Percentiles rank a stretch among this genome's conserved stretches.
These are phyloP conservation scores for Yueomyces sp. DNA, from an alignment of 805 yeast species.

Conservation along the genomic window DNA sequence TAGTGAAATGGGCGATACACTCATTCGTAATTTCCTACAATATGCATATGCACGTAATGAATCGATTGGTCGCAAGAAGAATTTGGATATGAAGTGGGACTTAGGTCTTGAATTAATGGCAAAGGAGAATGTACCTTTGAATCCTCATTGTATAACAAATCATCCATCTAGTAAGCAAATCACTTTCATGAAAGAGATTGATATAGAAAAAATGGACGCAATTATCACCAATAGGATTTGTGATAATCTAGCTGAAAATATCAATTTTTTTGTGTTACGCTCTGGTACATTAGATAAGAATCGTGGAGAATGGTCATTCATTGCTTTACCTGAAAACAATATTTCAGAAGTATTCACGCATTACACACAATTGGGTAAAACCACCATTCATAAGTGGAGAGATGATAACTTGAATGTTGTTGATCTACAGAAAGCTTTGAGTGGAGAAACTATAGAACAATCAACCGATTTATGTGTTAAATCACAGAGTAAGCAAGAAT, in stretches of 20 bases:
- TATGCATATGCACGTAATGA: constrained; percentile 6
- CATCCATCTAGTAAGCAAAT: background rate
- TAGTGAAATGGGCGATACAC: constrained; percentile 47
- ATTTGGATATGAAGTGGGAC: constrained; percentile 7
- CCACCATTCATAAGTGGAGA: constrained; percentile 20
- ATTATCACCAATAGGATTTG: constrained; percentile 29
- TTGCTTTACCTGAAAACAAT: constrained; percentile 48
- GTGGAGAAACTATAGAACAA: background rate
- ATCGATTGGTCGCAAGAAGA: background rate
- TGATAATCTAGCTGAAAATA: constrained; percentile 30
- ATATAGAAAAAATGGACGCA: constrained; percentile 6
- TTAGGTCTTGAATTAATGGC: background rate
- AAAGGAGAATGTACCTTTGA: constrained; percentile 4
- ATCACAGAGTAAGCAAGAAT: constrained; percentile 13
- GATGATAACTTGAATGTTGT: constrained; percentile 7
- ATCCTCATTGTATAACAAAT: background rate
- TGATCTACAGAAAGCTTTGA: background rate
- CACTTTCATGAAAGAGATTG: background rate
- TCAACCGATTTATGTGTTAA: constrained; percentile 4
- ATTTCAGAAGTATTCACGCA: constrained; percentile 40
- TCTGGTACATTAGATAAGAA: constrained; percentile 37
- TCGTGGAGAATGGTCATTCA: constrained; percentile 69
- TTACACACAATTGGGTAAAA: constrained; percentile 34
- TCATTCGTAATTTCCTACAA: constrained; percentile 44
- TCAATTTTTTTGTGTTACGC: constrained; percentile 45